phyloP scores from a whole-genome alignment of 495 filamentous ascomycete species.

The Penicillium paxilli region DNA sequence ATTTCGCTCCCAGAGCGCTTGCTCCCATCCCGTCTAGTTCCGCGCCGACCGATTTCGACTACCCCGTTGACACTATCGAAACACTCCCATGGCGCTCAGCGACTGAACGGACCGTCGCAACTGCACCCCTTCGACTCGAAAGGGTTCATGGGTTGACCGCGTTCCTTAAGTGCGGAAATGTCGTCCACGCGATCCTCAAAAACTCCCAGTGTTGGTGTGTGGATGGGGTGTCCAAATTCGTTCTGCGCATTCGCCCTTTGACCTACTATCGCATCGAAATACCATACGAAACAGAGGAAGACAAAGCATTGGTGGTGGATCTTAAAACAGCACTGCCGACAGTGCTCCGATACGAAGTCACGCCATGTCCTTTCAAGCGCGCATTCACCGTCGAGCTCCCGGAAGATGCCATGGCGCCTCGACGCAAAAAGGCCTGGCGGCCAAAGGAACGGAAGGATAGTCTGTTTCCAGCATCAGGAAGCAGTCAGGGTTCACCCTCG shows the following conservation, averaged over 20 bases:
- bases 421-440: conserved; percentile 68
- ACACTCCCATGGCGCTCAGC: conserved; percentile 73
- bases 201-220: conserved; percentile 94
- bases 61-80: conserved; percentile 42
- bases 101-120: conserved; percentile 79
- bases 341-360: conserved; percentile 82
- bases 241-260: conserved; percentile 73
- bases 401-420: conserved; percentile 62
- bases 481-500: conserved; percentile 6
- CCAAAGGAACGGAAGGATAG: conserved; percentile 57
- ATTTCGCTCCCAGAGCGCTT: conserved; percentile 53
- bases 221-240: conserved; percentile 78
- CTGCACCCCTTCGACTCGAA: conserved; percentile 78
- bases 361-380: conserved; percentile 79
- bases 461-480: conserved; percentile 16
- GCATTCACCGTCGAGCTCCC: conserved; percentile 75
- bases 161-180: conserved; percentile 79
- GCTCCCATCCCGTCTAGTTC: conserved; percentile 43
- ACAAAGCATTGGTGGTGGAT: conserved; percentile 57
- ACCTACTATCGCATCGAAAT: conserved; percentile 90
- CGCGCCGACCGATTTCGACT: conserved; percentile 46
- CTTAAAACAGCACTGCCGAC: conserved; percentile 68
- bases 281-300: conserved; percentile 59
- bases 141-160: conserved; percentile 76
- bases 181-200: conserved; percentile 79